phyloP scores from a whole-genome alignment of 1,139 yeast species.

The Blastobotrys capitulatus region DNA sequence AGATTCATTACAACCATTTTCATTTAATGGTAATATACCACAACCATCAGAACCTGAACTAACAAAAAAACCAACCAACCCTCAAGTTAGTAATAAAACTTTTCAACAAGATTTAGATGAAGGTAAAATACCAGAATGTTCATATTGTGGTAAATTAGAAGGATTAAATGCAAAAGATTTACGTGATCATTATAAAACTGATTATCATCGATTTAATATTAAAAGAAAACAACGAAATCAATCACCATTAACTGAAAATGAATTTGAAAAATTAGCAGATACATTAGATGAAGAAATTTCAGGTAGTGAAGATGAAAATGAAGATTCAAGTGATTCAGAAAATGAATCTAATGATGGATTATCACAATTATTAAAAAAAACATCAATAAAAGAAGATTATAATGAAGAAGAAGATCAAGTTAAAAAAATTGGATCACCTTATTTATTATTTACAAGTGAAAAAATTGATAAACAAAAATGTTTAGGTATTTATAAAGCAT shows the following conservation, averaged over 20 bases:
- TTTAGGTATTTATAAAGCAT: constrained; percentile 64
- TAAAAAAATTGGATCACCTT: constrained; percentile 47
- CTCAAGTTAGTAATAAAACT: constrained; percentile 1
- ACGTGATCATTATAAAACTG: constrained; percentile 54
- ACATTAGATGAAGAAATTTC: constrained; percentile 52
- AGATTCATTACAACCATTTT: constrained; percentile 46
- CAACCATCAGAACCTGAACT: constrained; percentile 36
- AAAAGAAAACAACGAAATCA: constrained; percentile 48
- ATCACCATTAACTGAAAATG: constrained; percentile 47
- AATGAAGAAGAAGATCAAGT: constrained; percentile 22
- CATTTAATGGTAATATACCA: neutral
- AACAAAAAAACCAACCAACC: constrained; percentile 11
- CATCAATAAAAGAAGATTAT: constrained; percentile 15
- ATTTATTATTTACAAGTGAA: constrained; percentile 48
- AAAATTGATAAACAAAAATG: constrained; percentile 44
- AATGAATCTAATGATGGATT: constrained; percentile 13
- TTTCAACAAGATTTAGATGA: constrained; percentile 9
- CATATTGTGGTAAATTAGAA: constrained; percentile 19
- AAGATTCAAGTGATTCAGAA: constrained; percentile 34
- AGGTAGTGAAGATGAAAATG: constrained; percentile 35
- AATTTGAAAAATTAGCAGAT: constrained; percentile 54
- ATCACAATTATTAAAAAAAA: constrained; percentile 16
- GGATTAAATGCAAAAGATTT: constrained; percentile 27
- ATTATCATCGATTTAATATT: constrained; percentile 55
- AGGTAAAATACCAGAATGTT: constrained; percentile 13